phyloP scores from a whole-genome alignment of 805 yeast species.

The Saccharomyces jurei region DNA sequence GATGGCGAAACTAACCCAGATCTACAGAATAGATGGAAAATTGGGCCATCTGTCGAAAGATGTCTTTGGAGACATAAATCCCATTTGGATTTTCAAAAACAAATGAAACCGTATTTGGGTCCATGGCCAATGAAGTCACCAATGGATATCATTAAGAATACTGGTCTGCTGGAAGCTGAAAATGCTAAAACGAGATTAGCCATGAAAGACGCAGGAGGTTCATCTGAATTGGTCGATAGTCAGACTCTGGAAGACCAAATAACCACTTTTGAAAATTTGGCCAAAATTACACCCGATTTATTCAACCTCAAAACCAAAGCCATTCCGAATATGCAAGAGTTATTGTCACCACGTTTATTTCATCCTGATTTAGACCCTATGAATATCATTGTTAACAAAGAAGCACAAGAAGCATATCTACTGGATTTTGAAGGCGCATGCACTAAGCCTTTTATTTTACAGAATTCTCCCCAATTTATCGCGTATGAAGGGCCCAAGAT shows the following conservation, averaged over 20 bases:
- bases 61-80: conserved; percentile 64
- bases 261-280: conserved; percentile 54
- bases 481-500: conserved; percentile 85
- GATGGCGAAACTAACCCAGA: conserved; percentile 49
- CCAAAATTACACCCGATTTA: conserved; percentile 47
- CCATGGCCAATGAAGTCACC: conserved; percentile 66
- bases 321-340: conserved; percentile 53
- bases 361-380: conserved; percentile 87
- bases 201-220: conserved; percentile 46
- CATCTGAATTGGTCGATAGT: conserved; percentile 38
- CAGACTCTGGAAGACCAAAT: conserved; percentile 43
- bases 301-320: conserved; percentile 44
- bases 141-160: conserved; percentile 50
- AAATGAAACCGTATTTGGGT: conserved; percentile 43
- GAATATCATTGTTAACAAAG: conserved; percentile 56
- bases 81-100: conserved; percentile 41
- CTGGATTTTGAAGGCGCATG: conserved; percentile 78
- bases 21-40: conserved; percentile 66
- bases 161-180: conserved; percentile 62
- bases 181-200: conserved; percentile 46
- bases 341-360: conserved; percentile 64
- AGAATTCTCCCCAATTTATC: conserved; percentile 73
- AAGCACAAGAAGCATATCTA: conserved; percentile 39
- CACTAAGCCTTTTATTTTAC: conserved; percentile 74
- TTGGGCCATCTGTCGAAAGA: conserved; percentile 85